Percentiles rank a stretch among this genome's conserved stretches.
Conservation (phyloP, 2,329 filamentous ascomycete genomes). For the Nemania sp. region DNA sequence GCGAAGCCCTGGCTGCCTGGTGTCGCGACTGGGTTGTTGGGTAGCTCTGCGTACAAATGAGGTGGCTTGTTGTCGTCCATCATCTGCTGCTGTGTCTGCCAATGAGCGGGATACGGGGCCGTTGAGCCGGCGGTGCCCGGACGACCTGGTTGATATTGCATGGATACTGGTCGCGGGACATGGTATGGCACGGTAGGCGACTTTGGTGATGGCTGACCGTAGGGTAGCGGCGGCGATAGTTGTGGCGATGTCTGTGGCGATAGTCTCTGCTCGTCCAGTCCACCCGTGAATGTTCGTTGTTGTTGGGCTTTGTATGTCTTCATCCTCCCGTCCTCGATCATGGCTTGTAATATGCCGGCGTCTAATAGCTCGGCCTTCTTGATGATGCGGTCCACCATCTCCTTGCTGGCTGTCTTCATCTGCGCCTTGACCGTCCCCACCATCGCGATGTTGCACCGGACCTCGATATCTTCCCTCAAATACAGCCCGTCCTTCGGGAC, state of each 20-base stretch:
- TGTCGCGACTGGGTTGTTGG: conserved; percentile 31
- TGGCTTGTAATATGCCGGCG: conserved; percentile 66
- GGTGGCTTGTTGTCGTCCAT: conserved; percentile 16
- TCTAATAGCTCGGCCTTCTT: conserved; percentile 74
- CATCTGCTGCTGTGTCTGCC: conserved; percentile 37
- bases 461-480: conserved; percentile 71
- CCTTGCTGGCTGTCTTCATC: conserved; percentile 67
- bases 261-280: conserved; percentile 26
- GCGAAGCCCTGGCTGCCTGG: conserved; percentile 30
- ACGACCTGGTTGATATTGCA: conserved; percentile 38
- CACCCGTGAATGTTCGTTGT: conserved; percentile 37
- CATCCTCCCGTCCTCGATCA: conserved; percentile 68
- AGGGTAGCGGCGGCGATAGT: conserved; percentile 33
- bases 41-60: conserved; percentile 44
- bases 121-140: conserved; percentile 42
- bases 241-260: conserved; percentile 39
- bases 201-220: conserved; percentile 33
- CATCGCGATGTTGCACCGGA: conserved; percentile 70
- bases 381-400: conserved; percentile 70
- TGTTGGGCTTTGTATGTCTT: conserved; percentile 60
- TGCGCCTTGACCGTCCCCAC: conserved; percentile 69
- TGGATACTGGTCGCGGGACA: conserved; percentile 47
- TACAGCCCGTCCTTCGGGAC: conserved; percentile 69
- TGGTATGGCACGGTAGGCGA: conserved; percentile 47
- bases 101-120: conserved; percentile 32